Conservation (phyloP, 2,329 filamentous ascomycete genomes). For the Aspergillus sp. region DNA sequence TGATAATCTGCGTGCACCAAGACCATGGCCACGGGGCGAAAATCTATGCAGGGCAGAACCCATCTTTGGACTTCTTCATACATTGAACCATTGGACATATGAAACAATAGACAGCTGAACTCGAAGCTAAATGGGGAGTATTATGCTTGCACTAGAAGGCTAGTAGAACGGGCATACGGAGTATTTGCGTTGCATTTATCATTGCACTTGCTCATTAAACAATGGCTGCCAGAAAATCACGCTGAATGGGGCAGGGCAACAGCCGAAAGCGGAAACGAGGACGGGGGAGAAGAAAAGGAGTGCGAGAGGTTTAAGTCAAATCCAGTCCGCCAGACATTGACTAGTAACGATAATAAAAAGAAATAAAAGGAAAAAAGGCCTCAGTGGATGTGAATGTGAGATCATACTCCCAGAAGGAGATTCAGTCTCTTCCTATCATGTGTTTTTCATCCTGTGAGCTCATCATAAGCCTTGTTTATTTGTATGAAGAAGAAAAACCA, state of each 20-base stretch:
- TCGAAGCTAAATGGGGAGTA: not conserved
- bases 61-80: too few species aligned
- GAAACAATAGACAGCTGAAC: not conserved
- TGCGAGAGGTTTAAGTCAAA: too few species aligned
- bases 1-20: not conserved
- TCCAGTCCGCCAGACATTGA: too few species aligned
- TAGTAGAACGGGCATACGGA: too few species aligned
- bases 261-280: too few species aligned
- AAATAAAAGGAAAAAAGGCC: conserved; percentile 18
- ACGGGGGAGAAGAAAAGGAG: too few species aligned
- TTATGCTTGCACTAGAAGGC: too few species aligned
- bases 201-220: too few species aligned
- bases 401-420: conserved; percentile 30
- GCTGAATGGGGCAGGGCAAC: too few species aligned
- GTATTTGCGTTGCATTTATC: too few species aligned
- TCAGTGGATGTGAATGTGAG: conserved; percentile 37
- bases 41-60: too few species aligned
- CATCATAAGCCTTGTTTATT: conserved; percentile 35
- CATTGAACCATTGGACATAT: not conserved
- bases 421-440: conserved; percentile 45
- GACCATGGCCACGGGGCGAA: not conserved
- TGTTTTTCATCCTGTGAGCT: conserved; percentile 25
- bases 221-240: too few species aligned
- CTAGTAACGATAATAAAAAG: not conserved
- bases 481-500: conserved; percentile 11